Conservation (phyloP, 441 rosid genomes). For the Geranium incanum region DNA sequence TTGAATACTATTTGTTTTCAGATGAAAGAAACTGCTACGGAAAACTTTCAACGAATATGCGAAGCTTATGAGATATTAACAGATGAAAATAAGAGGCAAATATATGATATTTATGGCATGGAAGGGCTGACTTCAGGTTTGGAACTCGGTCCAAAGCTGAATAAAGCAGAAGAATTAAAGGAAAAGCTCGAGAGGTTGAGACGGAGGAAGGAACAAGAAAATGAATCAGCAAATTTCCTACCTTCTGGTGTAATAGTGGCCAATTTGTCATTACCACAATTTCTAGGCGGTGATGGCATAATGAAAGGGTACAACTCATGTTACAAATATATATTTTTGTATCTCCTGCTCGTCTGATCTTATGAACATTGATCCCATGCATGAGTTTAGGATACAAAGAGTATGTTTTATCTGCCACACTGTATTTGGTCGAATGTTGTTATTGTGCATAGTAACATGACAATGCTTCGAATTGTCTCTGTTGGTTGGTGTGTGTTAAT, state of each 20-base stretch:
- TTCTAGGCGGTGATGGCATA: conserved; percentile 67
- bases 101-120: conserved; percentile 88
- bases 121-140: conserved; percentile 80
- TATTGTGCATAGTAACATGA: background rate
- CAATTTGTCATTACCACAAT: conserved; percentile 61
- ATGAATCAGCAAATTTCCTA: conserved; percentile 46
- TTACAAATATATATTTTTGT: background rate
- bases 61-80: conserved; percentile 84
- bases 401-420: background rate
- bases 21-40: conserved; percentile 88
- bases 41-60: conserved; percentile 80
- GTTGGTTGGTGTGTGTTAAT: background rate
- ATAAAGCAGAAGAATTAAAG: conserved; percentile 69
- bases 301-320: conserved; percentile 59
- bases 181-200: conserved; percentile 71
- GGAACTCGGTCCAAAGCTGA: conserved; percentile 80
- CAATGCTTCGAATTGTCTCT: background rate
- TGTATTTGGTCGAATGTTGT: background rate
- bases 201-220: conserved; percentile 57
- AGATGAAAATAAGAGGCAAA: conserved; percentile 67
- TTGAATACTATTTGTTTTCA: conserved; percentile 23
- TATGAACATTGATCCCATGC: background rate
- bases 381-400: background rate
- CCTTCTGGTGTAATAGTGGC: conserved; percentile 66
- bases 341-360: background rate